Conservation (phyloP, 768 basidiomycete genomes). For the Suillus ampliporus region DNA sequence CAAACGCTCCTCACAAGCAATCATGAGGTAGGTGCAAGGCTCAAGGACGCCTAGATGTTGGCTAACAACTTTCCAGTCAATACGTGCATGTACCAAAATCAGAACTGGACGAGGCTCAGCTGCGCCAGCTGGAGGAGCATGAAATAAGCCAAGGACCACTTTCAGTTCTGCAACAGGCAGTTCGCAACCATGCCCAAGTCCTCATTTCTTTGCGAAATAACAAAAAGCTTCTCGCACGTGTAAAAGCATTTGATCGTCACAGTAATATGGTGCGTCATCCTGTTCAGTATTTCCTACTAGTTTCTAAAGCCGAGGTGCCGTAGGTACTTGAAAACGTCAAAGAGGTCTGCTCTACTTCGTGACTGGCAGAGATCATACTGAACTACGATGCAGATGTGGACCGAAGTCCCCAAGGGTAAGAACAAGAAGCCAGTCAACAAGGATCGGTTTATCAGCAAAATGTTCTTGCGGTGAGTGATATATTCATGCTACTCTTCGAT, state of each 20-base stretch:
- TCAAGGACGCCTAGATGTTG: conserved; percentile 9
- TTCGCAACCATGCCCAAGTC: conserved; percentile 97
- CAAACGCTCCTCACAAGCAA: conserved; percentile 28
- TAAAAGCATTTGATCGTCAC: conserved; percentile 98
- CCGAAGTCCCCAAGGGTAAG: conserved; percentile 96
- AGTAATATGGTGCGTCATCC: conserved; percentile 86
- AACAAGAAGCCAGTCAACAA: conserved; percentile 99
- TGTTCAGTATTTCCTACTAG: conserved; percentile 3
- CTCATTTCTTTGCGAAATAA: conserved; percentile 97
- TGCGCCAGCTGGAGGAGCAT: conserved; percentile 95
- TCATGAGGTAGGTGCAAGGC: conserved; percentile 38
- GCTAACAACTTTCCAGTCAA: conserved; percentile 62
- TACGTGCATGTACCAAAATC: conserved; percentile 97
- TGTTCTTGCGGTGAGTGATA: conserved; percentile 84
- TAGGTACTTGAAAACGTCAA: conserved; percentile 98
- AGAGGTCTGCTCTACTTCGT: conserved; percentile 63
- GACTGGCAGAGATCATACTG: conserved; percentile 3
- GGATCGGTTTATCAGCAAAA: conserved; percentile 99
- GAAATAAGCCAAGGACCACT: conserved; percentile 98
- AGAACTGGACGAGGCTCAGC: conserved; percentile 95
- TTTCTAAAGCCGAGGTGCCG: conserved; percentile 17
- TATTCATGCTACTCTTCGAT: conserved; percentile 11
- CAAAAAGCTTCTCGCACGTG: conserved; percentile 94
- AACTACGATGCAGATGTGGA: conserved; percentile 86
- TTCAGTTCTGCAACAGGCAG: conserved; percentile 95